Base-by-base conservation (phyloP, 257 asterid genomes). In the Gentiana straminea region DNA sequence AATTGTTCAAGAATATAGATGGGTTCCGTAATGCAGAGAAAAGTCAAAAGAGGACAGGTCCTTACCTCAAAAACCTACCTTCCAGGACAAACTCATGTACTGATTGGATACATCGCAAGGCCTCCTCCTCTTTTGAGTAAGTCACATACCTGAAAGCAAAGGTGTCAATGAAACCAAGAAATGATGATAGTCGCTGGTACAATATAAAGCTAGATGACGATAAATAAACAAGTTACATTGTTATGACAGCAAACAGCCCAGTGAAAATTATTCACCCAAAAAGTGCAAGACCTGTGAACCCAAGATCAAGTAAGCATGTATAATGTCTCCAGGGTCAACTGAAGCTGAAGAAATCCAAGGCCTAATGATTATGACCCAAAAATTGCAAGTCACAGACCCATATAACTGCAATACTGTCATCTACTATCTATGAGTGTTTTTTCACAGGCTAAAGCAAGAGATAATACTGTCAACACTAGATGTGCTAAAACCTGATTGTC, bases 31-130 rank as follows among this genome's bases (percentile, higher is more conserved):
- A 66, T 37, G 38, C 6, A 15, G 33, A 58, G 48, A 54, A 57
- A 7, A 9, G 41, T 33, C 35, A 37, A 72, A 71, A 69, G 61
- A 24, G 57, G 52, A 11, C 8, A 55, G 54, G 57, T 72, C 52
- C 84, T 72, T 68, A 91, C 98, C 89, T 91, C 70, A 91, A 80
- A 66, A 64, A 69, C 70, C 86, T 91, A 73, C 86, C 92, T 62
- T 90, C 98, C 65, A 86, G 79, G 48, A 75, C 75, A 84, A 70
- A 90, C 65, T 96, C 94, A 76, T 91, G 98, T 37, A 91, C 95
- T 57, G 81, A 81, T 62, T 87, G 89, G 75, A 91, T 86, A 73
- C 98, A 91, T 59, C 80, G 79, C 44, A 91, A 69, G 41, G 98
- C 98, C 74, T 91, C 98, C 74, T 91, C 96, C 79, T 91, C 95